These are phyloP conservation scores for Ogataea corticis DNA, from an alignment of 805 yeast species.

Conservation along the genomic window DNA sequence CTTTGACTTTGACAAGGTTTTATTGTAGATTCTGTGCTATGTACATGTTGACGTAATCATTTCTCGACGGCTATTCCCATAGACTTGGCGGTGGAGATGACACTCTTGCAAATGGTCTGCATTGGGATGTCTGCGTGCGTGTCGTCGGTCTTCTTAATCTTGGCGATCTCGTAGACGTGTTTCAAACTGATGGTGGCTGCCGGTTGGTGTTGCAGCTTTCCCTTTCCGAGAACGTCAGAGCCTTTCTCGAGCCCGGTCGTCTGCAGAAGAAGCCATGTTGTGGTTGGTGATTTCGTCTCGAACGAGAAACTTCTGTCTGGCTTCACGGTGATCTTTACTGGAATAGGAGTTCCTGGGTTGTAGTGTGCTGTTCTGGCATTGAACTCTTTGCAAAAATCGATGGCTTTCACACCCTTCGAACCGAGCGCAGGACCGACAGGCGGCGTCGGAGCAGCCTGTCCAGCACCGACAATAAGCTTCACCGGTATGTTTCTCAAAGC, in stretches of 20 bases:
- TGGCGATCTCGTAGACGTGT: slow-evolving; percentile 93
- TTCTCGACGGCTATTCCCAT: slow-evolving; percentile 73
- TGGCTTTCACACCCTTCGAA: slow-evolving; percentile 97
- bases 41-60: background rate
- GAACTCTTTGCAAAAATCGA: slow-evolving; percentile 97
- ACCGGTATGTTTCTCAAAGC: slow-evolving; percentile 63
- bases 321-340: slow-evolving; percentile 77
- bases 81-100: slow-evolving; percentile 85
- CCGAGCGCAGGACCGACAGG: slow-evolving; percentile 99
- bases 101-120: slow-evolving; percentile 76
- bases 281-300: slow-evolving; percentile 88
- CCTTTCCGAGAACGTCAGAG: slow-evolving; percentile 68
- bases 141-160: slow-evolving; percentile 85
- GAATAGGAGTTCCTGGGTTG: slow-evolving; percentile 86
- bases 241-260: slow-evolving; percentile 85
- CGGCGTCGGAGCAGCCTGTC: slow-evolving; percentile 97
- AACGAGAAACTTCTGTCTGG: slow-evolving; percentile 92
- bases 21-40: slow-evolving; percentile 8
- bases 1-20: background rate
- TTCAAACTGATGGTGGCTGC: slow-evolving; percentile 60
- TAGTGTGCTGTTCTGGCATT: slow-evolving; percentile 93
- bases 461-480: slow-evolving; percentile 93
- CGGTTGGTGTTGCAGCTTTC: slow-evolving; percentile 39
- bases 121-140: slow-evolving; percentile 70
- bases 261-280: slow-evolving; percentile 79